Percentiles rank a stretch among this genome's conserved stretches.
Evolutionary conservation across 1,139 yeast genomes (phyloP).

Genomic region (Yamadazyma diospyri): DNA sequence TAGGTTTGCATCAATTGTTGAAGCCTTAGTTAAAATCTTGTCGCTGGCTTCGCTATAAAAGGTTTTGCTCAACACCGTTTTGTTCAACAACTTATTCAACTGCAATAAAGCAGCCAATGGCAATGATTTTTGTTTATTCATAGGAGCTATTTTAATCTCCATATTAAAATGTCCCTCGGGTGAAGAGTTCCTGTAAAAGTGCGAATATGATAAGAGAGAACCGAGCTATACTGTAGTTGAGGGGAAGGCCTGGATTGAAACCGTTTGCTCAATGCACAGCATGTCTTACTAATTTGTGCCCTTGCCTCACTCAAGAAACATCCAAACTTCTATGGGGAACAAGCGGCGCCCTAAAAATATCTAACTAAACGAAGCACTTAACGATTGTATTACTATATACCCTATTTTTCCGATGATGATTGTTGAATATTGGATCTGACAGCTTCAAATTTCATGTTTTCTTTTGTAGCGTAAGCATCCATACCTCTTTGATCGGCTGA

Average conservation of each 20-base stretch:
- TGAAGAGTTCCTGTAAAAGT: not conserved
- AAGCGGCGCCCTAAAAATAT: too few species aligned
- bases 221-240: too few species aligned
- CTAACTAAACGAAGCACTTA: too few species aligned
- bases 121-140: conserved; percentile 9
- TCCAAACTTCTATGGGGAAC: too few species aligned
- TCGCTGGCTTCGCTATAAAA: conserved; percentile 43
- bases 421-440: conserved; percentile 11
- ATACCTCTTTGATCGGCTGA: conserved; percentile 42
- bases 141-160: conserved; percentile 19
- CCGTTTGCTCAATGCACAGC: too few species aligned
- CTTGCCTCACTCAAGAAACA: too few species aligned
- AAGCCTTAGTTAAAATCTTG: conserved; percentile 32
- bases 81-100: conserved; percentile 20
- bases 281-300: too few species aligned
- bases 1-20: conserved; percentile 39
- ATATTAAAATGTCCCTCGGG: conserved; percentile 8
- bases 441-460: conserved; percentile 29
- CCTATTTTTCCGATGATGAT: conserved; percentile 7
- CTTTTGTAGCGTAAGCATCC: conserved; percentile 35
- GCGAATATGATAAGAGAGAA: conserved; percentile 2
- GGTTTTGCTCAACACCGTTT: conserved; percentile 30
- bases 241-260: too few species aligned
- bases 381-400: too few species aligned
- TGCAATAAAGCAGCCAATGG: conserved; percentile 18